Base-by-base conservation (phyloP, 2,329 filamentous ascomycete species). In the Aspergillus ustus region DNA sequence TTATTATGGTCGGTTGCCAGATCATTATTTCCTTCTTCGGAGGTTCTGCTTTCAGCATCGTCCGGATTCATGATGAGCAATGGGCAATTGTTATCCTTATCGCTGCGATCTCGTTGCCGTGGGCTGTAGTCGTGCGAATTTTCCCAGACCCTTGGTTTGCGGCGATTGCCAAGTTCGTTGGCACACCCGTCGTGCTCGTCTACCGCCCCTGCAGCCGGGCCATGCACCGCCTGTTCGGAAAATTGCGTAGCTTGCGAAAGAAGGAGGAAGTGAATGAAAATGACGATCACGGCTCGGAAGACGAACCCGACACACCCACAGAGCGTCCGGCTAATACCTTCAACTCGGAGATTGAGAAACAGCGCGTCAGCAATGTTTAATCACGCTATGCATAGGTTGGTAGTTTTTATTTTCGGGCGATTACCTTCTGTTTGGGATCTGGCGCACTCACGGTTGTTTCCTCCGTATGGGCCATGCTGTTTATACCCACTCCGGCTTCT, bases 1-100 rank as follows among this genome's bases (percentile, higher is more conserved):
- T 83, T 57, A 83, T 95, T 74, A 96, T 97, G 90, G 87, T 93
- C 66, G 93, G 88, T 64, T 91, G 91, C 17, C 93, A 97, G 75
- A 83, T 93, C 17, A 83, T 97, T 73, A 97, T 97, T 74, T 86
- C 96, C 70, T 93, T 91, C 70, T 85, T 96, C 57, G 93, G 93
- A 66, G 91, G 91, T 17, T 79, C 81, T 7, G 91, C 93, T 0
- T 95, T 97, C 82, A 85, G 86, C 55, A 91, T 94, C 61, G 82
- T 82, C 0, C 78, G 81, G 0, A 82, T 97, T 68, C 87, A 88
- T n/a, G 85, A 84, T 11, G 80, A 83, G 11, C 89, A 96, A 75
- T 97, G 93, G 93, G 92, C 83, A 7, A 90, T 93, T 70, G 95
- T 92, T 4, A 85, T 98, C 60, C 82, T 93, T 8, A 84, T 96